A percentile compares a stretch with the other conserved stretches of the same genome.
Evolutionary conservation across 176 grass and related monocot species (phyloP).

Genomic region (Carex myosuroides): DNA sequence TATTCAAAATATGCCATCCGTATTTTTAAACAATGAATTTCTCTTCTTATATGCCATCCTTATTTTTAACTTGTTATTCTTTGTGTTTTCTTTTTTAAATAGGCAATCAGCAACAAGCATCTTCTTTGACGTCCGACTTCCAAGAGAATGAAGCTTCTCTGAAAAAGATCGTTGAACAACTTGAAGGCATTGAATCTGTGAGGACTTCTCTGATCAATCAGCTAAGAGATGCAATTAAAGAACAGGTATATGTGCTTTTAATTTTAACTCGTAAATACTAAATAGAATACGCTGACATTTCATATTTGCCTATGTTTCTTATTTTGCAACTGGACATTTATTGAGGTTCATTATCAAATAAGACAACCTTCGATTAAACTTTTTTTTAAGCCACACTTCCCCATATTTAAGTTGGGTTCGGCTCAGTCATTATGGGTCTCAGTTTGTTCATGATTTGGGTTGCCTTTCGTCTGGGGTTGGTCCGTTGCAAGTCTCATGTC

Average conservation of each 20-base stretch:
- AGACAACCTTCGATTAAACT: not conserved
- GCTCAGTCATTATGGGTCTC: not conserved
- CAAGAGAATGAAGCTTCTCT: conserved; percentile 59
- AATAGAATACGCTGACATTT: conserved; percentile 5
- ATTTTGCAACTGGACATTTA: not conserved
- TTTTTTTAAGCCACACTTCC: not conserved
- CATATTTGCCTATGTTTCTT: not conserved
- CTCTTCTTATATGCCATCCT: not conserved
- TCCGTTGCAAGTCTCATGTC: not conserved
- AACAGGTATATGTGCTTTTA: conserved; percentile 58
- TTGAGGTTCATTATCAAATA: conserved; percentile 10
- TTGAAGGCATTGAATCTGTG: conserved; percentile 38
- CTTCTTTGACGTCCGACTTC: conserved; percentile 44
- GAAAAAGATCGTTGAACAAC: conserved; percentile 53
- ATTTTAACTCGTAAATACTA: conserved; percentile 10
- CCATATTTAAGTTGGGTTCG: not conserved
- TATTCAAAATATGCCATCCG: not conserved
- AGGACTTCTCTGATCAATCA: conserved; percentile 61
- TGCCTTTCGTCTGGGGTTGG: not conserved
- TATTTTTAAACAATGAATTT: not conserved
- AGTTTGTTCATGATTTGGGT: not conserved
- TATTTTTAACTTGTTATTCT: not conserved
- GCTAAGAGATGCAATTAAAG: conserved; percentile 61
- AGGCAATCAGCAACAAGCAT: conserved; percentile 61
- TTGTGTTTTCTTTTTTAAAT: conserved; percentile 15